phyloP scores from a whole-genome alignment of 202 grass and related monocot genomes.

The Panicum virgatum region DNA sequence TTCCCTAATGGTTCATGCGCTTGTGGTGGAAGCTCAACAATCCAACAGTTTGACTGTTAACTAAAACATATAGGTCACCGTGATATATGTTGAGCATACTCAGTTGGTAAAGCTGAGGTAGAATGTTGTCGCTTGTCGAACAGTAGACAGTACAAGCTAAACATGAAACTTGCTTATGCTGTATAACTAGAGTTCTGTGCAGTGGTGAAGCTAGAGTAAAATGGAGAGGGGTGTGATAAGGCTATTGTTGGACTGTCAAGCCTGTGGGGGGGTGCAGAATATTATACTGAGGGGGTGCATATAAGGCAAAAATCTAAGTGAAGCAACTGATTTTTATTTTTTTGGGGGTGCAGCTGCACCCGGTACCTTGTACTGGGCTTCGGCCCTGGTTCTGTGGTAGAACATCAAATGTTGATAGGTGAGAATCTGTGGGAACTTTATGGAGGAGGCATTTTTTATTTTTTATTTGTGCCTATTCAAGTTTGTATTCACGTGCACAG shows the following conservation, averaged over 20 bases:
- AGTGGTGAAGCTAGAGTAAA: no score
- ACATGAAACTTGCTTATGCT: background rate
- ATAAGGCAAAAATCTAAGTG: no score
- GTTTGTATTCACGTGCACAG: background rate
- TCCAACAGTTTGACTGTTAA: background rate
- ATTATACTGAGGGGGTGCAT: no score
- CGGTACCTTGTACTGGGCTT: no score
- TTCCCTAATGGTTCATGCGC: background rate
- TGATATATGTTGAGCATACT: background rate
- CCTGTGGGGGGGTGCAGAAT: no score
- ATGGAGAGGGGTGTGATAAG: no score
- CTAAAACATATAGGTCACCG: background rate
- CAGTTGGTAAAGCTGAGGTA: background rate
- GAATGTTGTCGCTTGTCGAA: background rate
- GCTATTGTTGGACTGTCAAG: no score
- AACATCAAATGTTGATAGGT: constrained; percentile 1
- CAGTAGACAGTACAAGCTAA: constrained; percentile 2
- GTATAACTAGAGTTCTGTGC: background rate
- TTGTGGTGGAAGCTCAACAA: constrained; percentile 5
- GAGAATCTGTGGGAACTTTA: background rate
- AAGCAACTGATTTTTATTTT: no score
- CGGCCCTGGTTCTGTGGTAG: constrained; percentile 6
- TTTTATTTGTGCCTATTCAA: background rate
- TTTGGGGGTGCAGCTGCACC: no score
- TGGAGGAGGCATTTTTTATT: background rate